Base-by-base conservation (phyloP, 805 yeast species). In the Saturnispora hagleri region DNA sequence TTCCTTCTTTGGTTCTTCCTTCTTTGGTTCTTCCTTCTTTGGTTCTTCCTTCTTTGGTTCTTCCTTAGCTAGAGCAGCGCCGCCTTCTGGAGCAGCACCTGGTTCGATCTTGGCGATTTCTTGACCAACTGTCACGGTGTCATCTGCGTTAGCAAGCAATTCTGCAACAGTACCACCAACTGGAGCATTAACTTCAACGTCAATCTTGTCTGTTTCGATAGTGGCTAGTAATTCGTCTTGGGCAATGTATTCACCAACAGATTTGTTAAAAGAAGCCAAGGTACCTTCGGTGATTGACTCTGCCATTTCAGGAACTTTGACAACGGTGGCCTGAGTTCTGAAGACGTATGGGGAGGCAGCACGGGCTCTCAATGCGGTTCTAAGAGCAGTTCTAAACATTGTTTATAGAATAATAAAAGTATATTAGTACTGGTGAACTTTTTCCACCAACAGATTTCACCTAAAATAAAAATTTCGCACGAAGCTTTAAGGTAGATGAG, bases 211-310 rank as follows among this genome's bases (percentile, higher is more conserved):
- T 47, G 99, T 93, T 74, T 93, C 99, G 62, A 93, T 91, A 58
- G 97, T 90, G 53, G 98, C 98, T 60, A 93, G 76, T 58, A 86
- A 81, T 73, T 91, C 98, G 69, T 91, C 98, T 60, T 73, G 80
- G 53, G 77, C 79, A 51, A 91, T 91, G 62, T 72, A 89, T 55
- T 91, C 98, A 59, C 99, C 99, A 55, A 89, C 89, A 55, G 79
- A 71, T 66, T 84, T 84, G 58, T 75, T 72, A 65, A 73, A 84
- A 17, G 77, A 62, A 58, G 87, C 75, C 59, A 93, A 77, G 47
- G 98, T 88, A 67, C 99, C 99, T 71, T 93, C 99, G 42, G 97
- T 88, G 65, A 93, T 84, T 48, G 97, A 90, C 73, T 93, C 99
- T 43, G 99, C 98, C 97, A 93, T 89, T 58, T 88, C 95, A 47